Base-by-base conservation (phyloP, 2,329 filamentous ascomycete genomes). In the Calycina herbarum region DNA sequence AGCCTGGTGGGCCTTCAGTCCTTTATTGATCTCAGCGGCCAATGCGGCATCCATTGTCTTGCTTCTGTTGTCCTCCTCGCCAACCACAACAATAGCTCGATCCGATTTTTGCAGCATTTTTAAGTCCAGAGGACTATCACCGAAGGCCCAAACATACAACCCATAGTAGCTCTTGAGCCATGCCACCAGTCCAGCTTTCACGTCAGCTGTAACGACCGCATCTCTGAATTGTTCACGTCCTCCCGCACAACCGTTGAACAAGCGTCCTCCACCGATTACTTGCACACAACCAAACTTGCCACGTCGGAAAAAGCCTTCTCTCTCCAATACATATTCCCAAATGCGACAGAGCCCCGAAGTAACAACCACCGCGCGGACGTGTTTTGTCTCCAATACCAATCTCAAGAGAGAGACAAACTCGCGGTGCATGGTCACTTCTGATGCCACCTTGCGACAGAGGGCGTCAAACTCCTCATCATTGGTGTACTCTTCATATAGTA, bases 71-170 rank as follows among this genome's bases (percentile, higher is more conserved):
- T 67, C 5, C 68, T 82, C 73, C 0, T 82, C 74, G 0, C 85
- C 84, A 2, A 86, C 83, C 0, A 89, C 80, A 3, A 90, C 78
- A 45, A 87, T 72, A 0, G 85, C 82, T 64, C 82, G 66, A 68
- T 89, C 75, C 0, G 87, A 86, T 40, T 76, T 69, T 2, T 67
- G 68, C 13, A 89, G 68, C 87, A 90, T 90, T 0, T 77, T 74
- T 20, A 89, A 48, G 68, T 89, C 87, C 6, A 88, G 66, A 0
- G 79, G 78, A 68, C 86, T 86, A 69, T 89, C 86, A n/a, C 86
- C 86, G 69, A 89, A 86, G 0, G 84, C 86, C 73, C 78, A 82
- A 20, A 88, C 82, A 48, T 79, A 73, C 33, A 79, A 57, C 0
- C 75, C 3, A 51, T 80, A 68, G 0, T 20, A 20, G 0, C 77